Evolutionary conservation across 371 early-diverging fungal species (phyloP), one percentile per base, ranked within the genome.

Genomic region (Parasitella parasitica): DNA sequence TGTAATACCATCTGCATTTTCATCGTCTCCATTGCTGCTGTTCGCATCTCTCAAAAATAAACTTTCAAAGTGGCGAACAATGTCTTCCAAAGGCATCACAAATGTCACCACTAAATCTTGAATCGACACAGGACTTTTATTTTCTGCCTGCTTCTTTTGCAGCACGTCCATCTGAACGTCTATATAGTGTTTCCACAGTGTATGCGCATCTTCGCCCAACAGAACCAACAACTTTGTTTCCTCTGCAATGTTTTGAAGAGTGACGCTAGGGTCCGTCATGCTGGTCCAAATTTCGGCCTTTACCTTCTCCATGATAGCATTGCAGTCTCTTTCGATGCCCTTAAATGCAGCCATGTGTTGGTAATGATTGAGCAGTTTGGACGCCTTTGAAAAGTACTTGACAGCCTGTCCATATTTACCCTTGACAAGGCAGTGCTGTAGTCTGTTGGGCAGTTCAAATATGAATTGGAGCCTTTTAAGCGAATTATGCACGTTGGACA

Each of bases 391-490:
- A 75, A 94, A 93, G 41, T 86, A 86, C 32, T 77, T 81, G 8
- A 94, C 95, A 0, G 95, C 94, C 35, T 90, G 88, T 2, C 82
- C 73, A 76, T 89, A 90, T 54, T 85, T 74, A 5, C 78, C 78
- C 8, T 71, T 69, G 12, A 80, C 71, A 15, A 92, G 69, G 43
- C 87, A 88, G 35, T 77, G 75, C 18, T 82, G 78, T 20, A 97
- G 76, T 61, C 86, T 77, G 13, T 78, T 80, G 1, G 97, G 97
- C 41, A 97, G 71, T 16, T 93, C 94, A 72, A 91, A 91, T 6
- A 97, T 83, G 63, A 94, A 90, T 72, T 94, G 91, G 37, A 96
- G 82, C 75, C 89, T 84, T 30, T 87, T 82, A 24, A 94, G 70
- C 15, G 90, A 78, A 51, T 82, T 82, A 61, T 93, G 92, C n/a